Evolutionary conservation across 1,284 basidiomycete species (phyloP).

Genomic region (Boletus mariae): DNA sequence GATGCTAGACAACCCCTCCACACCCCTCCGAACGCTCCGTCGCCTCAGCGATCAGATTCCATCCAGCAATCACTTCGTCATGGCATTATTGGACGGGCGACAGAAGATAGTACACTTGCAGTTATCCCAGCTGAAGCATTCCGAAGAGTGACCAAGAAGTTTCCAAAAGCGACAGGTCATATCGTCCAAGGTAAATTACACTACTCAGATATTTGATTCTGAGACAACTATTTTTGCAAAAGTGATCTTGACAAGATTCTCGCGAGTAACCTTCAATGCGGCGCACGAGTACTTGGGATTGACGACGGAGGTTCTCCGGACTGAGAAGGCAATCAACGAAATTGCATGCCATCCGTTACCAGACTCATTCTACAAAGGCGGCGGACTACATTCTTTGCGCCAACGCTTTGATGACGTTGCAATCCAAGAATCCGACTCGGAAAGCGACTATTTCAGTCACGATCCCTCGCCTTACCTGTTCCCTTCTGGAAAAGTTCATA

Average conservation of each 20-base stretch:
- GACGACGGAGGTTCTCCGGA: slow-evolving; percentile 92
- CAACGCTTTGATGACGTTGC: slow-evolving; percentile 73
- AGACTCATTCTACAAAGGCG: slow-evolving; percentile 88
- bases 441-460: slow-evolving; percentile 54
- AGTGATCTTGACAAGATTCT: slow-evolving; percentile 95
- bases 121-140: slow-evolving; percentile 99
- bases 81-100: slow-evolving; percentile 83
- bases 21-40: slow-evolving; percentile 14
- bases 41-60: slow-evolving; percentile 26
- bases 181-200: slow-evolving; percentile 80
- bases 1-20: slow-evolving; percentile 16
- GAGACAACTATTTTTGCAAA: slow-evolving; percentile 5
- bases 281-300: slow-evolving; percentile 96
- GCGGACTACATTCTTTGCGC: slow-evolving; percentile 84
- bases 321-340: slow-evolving; percentile 95
- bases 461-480: slow-evolving; percentile 23
- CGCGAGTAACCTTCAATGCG: slow-evolving; percentile 93
- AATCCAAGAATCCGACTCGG: slow-evolving; percentile 44
- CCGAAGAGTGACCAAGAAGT: slow-evolving; percentile 86
- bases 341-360: slow-evolving; percentile 95
- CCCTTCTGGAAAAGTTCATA: slow-evolving; percentile 16
- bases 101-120: slow-evolving; percentile 93
- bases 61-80: slow-evolving; percentile 40
- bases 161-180: slow-evolving; percentile 94
- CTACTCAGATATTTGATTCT: not conserved